Evolutionary conservation across 371 early-diverging fungal genomes (phyloP).

Genomic region (Rhizopus delemar): DNA sequence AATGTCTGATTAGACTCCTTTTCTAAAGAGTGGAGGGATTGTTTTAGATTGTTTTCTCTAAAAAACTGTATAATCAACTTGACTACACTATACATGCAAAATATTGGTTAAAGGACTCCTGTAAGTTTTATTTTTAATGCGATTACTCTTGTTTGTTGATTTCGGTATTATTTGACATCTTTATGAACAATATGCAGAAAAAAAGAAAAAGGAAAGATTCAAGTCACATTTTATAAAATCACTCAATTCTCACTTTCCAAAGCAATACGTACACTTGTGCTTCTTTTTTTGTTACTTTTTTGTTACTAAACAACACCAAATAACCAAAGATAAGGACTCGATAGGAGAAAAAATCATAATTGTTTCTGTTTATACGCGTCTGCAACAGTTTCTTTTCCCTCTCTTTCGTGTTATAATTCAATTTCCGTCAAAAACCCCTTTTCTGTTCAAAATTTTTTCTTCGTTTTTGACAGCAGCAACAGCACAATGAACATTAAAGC

Average conservation of each 20-base stretch:
- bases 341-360: too few relatives aligned
- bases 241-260: background rate
- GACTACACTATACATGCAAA: conserved; percentile 59
- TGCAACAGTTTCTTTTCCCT: background rate
- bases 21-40: conserved; percentile 74
- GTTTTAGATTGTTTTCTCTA: conserved; percentile 82
- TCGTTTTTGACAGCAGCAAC: background rate
- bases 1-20: conserved; percentile 77
- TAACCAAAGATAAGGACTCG: too few relatives aligned
- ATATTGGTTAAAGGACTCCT: conserved; percentile 3
- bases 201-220: background rate
- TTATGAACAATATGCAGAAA: background rate
- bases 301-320: too few relatives aligned
- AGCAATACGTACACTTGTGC: too few relatives aligned
- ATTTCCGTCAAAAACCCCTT: background rate
- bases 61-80: conserved; percentile 89
- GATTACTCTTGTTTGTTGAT: conserved; percentile 71
- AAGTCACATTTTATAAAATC: background rate
- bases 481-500: conserved; percentile 20
- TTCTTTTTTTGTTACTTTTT: too few relatives aligned
- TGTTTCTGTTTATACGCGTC: background rate
- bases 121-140: background rate
- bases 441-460: background rate
- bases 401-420: background rate
- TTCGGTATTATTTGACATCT: conserved; percentile 49